Evolutionary conservation across 495 filamentous ascomycete species (phyloP).

Genomic region (Penicillium longicatenatum): DNA sequence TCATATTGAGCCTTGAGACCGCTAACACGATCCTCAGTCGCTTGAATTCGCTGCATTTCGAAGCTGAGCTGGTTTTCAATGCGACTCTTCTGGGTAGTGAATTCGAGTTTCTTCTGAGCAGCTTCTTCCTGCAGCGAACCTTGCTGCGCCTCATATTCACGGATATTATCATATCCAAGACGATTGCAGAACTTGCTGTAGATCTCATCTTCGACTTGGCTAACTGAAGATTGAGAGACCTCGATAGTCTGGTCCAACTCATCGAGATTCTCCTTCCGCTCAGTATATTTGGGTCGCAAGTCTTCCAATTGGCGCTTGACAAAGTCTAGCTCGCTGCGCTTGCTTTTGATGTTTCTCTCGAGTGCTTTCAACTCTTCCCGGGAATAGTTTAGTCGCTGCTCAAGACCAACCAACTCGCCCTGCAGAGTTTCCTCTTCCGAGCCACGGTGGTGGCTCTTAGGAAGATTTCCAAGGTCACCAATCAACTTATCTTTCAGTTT

Average conservation of each 20-base stretch:
- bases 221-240: constrained; percentile 74
- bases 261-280: constrained; percentile 67
- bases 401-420: constrained; percentile 79
- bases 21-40: constrained; percentile 69
- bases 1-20: constrained; percentile 64
- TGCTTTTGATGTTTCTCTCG: constrained; percentile 82
- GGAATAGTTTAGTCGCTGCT: constrained; percentile 69
- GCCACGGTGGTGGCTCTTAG: constrained; percentile 69
- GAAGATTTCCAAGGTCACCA: constrained; percentile 72
- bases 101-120: constrained; percentile 81
- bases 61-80: constrained; percentile 79
- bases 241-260: constrained; percentile 65
- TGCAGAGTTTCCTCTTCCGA: constrained; percentile 78
- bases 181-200: constrained; percentile 86
- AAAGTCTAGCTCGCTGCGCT: constrained; percentile 79
- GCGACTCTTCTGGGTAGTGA: constrained; percentile 77
- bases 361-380: constrained; percentile 79
- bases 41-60: constrained; percentile 68
- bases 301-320: constrained; percentile 70
- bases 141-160: constrained; percentile 90
- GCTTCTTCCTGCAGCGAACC: constrained; percentile 88
- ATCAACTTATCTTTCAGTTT: constrained; percentile 70
- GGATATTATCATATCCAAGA: constrained; percentile 84
- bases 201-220: constrained; percentile 83
- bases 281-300: constrained; percentile 74